phyloP scores from a whole-genome alignment of 2,329 filamentous ascomycete genomes.

The Diaporthe citrichinensis region DNA sequence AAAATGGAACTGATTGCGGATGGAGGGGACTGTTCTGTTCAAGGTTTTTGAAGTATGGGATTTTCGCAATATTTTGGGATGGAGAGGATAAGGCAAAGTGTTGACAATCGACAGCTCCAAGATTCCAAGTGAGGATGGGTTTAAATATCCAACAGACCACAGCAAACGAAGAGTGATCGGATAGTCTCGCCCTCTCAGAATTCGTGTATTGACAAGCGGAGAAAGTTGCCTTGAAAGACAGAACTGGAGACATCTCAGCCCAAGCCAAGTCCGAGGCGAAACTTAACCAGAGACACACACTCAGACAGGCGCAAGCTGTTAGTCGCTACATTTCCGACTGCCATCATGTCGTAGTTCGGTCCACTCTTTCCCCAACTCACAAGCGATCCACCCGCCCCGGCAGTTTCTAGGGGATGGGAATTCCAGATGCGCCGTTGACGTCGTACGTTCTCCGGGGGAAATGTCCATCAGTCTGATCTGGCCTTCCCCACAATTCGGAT shows the following conservation, averaged over 20 bases:
- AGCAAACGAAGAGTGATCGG: neutral
- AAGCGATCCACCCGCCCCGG: constrained; percentile 12
- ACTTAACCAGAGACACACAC: constrained; percentile 10
- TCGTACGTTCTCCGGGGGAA: constrained; percentile 19
- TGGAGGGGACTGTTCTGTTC: neutral
- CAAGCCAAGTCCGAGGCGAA: constrained; percentile 20
- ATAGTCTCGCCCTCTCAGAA: constrained; percentile 29
- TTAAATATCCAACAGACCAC: constrained; percentile 32
- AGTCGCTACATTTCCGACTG: constrained; percentile 22
- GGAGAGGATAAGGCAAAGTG: neutral
- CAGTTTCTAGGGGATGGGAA: constrained; percentile 17
- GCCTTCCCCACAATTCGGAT: constrained; percentile 39
- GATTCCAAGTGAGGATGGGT: constrained; percentile 8
- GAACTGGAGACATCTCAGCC: constrained; percentile 1
- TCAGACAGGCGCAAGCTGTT: neutral
- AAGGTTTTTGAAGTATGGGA: neutral
- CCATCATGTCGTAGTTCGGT: neutral
- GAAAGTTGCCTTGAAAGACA: constrained; percentile 23
- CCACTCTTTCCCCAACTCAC: constrained; percentile 20
- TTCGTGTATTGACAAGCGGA: constrained; percentile 24
- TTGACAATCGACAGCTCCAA: neutral
- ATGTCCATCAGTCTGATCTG: constrained; percentile 19
- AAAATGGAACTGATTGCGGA: neutral
- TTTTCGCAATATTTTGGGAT: neutral
- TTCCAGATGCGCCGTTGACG: constrained; percentile 21